These are phyloP conservation scores for Coniophora puteana DNA, from an alignment of 1,284 basidiomycete genomes.

Conservation along the genomic window DNA sequence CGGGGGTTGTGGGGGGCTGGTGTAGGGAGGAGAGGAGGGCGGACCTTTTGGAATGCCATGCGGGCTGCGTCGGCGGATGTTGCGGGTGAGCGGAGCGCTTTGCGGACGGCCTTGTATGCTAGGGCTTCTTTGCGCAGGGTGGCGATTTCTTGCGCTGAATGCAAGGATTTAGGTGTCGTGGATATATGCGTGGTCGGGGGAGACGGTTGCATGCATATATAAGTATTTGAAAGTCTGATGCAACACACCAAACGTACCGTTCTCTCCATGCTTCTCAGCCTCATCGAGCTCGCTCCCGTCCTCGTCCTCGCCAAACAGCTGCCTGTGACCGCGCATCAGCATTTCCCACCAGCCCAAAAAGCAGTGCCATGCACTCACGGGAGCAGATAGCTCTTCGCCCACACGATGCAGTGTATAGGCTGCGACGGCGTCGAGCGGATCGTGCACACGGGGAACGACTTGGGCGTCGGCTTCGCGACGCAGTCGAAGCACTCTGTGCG, in stretches of 20 bases:
- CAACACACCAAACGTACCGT: slow-evolving; percentile 49
- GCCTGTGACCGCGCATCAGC: slow-evolving; percentile 57
- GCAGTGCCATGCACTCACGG: slow-evolving; percentile 52
- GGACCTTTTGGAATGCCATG: slow-evolving; percentile 83
- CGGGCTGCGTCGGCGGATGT: slow-evolving; percentile 55
- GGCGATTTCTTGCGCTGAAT: slow-evolving; percentile 84
- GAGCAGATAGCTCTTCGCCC: slow-evolving; percentile 98
- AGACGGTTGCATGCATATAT: too few species aligned
- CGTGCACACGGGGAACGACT: slow-evolving; percentile 97
- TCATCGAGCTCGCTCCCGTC: slow-evolving; percentile 81
- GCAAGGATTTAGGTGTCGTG: not conserved
- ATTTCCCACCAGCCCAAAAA: too few species aligned
- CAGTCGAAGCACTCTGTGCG: slow-evolving; percentile 92
- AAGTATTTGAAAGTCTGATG: too few species aligned
- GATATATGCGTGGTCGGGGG: too few species aligned
- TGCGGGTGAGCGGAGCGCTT: slow-evolving; percentile 48
- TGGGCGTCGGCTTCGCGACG: slow-evolving; percentile 84
- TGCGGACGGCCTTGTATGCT: slow-evolving; percentile 82
- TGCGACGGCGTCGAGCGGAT: slow-evolving; percentile 97
- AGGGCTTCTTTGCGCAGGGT: slow-evolving; percentile 85
- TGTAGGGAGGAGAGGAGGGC: not conserved
- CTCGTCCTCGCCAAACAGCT: slow-evolving; percentile 91
- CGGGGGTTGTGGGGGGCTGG: not conserved
- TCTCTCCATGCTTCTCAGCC: slow-evolving; percentile 85
- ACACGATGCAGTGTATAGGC: slow-evolving; percentile 98